These are phyloP conservation scores for Chrysosporium queenslandicum DNA, from an alignment of 2,329 filamentous ascomycete species.

Conservation along the genomic window DNA sequence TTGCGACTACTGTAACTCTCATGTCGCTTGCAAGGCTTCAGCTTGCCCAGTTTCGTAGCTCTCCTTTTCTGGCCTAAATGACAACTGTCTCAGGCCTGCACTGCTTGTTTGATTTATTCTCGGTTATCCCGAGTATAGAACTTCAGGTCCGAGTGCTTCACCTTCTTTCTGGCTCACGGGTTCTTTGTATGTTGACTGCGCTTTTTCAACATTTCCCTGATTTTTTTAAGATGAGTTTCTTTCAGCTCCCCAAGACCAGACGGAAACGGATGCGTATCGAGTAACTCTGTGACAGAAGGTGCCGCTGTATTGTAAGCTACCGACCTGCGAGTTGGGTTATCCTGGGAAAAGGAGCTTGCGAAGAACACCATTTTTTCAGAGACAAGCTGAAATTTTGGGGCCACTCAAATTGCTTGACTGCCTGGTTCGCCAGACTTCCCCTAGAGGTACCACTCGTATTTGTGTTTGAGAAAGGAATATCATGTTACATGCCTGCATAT, in stretches of 20 bases:
- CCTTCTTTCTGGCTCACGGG: not conserved
- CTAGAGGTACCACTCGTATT: not conserved
- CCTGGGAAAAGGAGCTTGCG: not conserved
- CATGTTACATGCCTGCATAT: conserved; percentile 6
- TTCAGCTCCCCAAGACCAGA: not conserved
- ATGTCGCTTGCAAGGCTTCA: not conserved
- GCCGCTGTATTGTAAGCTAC: conserved; percentile 5
- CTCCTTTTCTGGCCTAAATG: conserved; percentile 1
- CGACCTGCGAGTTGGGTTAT: too few relatives aligned
- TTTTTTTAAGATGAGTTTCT: not conserved
- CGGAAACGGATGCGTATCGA: conserved; percentile 7
- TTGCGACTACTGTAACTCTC: not conserved
- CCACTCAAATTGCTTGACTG: not conserved
- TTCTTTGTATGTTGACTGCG: not conserved
- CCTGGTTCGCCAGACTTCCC: not conserved
- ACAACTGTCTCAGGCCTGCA: conserved; percentile 6
- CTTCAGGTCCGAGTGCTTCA: not conserved
- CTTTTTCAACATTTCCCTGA: not conserved
- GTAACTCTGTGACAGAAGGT: not conserved
- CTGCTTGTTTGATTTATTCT: not conserved
- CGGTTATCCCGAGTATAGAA: not conserved
- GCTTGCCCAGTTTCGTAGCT: not conserved
- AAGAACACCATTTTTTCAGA: not conserved
- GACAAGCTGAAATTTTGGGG: conserved; percentile 6
- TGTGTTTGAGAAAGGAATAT: not conserved